phyloP scores from a whole-genome alignment of 306 rosid genomes.

The Trichosanthes cucumerina region DNA sequence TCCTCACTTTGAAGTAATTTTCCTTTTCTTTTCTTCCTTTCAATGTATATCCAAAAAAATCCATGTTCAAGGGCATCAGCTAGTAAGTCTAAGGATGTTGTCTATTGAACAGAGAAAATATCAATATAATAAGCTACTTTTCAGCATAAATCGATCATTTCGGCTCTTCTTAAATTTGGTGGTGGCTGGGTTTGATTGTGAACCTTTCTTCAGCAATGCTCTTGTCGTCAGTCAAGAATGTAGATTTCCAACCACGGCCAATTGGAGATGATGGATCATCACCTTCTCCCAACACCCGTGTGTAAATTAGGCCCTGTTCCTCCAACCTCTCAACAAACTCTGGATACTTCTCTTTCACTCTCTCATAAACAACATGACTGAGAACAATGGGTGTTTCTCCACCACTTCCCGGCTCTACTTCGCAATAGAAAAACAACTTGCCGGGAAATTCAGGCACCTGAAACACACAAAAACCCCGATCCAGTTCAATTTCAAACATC shows the following conservation, averaged over 20 bases:
- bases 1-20: not conserved
- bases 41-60: not conserved
- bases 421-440: conserved; percentile 75
- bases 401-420: conserved; percentile 61
- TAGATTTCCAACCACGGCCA: conserved; percentile 95
- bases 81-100: not conserved
- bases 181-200: not conserved
- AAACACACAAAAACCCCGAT: not conserved
- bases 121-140: not conserved
- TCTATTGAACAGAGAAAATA: not conserved
- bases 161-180: not conserved
- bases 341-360: conserved; percentile 58
- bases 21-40: not conserved
- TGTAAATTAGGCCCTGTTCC: conserved; percentile 59
- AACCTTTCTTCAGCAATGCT: conserved; percentile 70
- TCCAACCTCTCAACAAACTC: conserved; percentile 63
- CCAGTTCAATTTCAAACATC: not conserved
- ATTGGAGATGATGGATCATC: conserved; percentile 78
- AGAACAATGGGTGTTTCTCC: conserved; percentile 92
- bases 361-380: conserved; percentile 63
- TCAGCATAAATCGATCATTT: not conserved
- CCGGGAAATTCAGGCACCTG: conserved; percentile 79
- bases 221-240: conserved; percentile 71
- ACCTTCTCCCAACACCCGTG: conserved; percentile 56
- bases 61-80: not conserved